phyloP scores from a whole-genome alignment of 495 filamentous ascomycete genomes.

The Tuber melanosporum region DNA sequence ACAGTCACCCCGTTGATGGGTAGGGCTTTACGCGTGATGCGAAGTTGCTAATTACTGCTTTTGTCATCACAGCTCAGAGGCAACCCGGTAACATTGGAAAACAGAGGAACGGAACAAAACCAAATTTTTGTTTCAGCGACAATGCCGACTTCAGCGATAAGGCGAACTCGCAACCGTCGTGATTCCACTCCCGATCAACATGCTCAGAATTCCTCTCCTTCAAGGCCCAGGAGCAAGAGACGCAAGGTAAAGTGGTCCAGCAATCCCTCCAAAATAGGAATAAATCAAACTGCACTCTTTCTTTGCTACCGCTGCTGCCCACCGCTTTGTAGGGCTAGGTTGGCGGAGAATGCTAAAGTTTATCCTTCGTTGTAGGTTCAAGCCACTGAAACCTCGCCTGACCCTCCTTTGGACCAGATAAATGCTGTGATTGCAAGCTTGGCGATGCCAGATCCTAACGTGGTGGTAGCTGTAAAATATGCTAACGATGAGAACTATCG shows the following conservation, averaged over 20 bases:
- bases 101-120: neutral
- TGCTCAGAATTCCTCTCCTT: slow-evolving; percentile 61
- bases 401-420: slow-evolving; percentile 50
- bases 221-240: slow-evolving; percentile 65
- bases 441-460: slow-evolving; percentile 48
- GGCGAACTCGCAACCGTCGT: slow-evolving; percentile 38
- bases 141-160: slow-evolving; percentile 38
- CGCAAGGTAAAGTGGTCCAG: slow-evolving; percentile 54
- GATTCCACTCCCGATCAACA: slow-evolving; percentile 46
- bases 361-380: slow-evolving; percentile 31
- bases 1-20: slow-evolving; percentile 18
- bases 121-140: slow-evolving; percentile 9
- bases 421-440: slow-evolving; percentile 68
- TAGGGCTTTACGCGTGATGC: slow-evolving; percentile 36
- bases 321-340: slow-evolving; percentile 14
- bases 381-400: slow-evolving; percentile 40
- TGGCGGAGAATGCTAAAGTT: neutral
- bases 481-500: slow-evolving; percentile 64
- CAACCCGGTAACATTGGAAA: slow-evolving; percentile 15
- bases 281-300: neutral
- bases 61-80: slow-evolving; percentile 19
- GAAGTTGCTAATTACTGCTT: slow-evolving; percentile 29
- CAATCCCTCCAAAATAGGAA: neutral
- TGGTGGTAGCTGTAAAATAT: slow-evolving; percentile 60
- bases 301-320: slow-evolving; percentile 39